phyloP scores from a whole-genome alignment of 306 rosid genomes.

The Quercus parvula region DNA sequence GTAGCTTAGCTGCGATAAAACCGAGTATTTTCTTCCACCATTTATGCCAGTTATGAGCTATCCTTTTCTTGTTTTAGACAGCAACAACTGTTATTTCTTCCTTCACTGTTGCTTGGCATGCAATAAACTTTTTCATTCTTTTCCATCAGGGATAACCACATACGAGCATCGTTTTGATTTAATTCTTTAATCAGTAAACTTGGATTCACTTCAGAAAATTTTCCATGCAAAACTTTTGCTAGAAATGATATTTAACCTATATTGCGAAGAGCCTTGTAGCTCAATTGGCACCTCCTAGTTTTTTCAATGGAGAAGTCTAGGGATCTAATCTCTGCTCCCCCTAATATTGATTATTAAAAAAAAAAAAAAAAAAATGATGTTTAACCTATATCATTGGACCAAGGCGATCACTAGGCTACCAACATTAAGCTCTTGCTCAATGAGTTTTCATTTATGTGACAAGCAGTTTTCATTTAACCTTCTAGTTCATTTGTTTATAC shows the following conservation, averaged over 20 bases:
- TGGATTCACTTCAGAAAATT: not conserved
- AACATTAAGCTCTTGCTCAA: not conserved
- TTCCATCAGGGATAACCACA: not conserved
- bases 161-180: not conserved
- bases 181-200: not conserved
- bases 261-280: too few relatives aligned
- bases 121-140: not conserved
- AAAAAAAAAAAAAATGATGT: not conserved
- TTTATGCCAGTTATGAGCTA: not conserved
- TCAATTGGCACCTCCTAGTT: too few relatives aligned
- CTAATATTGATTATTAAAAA: too few relatives aligned
- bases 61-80: not conserved
- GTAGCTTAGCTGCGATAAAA: not conserved
- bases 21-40: not conserved
- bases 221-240: not conserved
- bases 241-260: not conserved
- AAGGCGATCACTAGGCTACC: not conserved
- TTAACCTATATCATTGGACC: not conserved
- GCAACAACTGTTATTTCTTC: not conserved
- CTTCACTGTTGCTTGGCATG: not conserved
- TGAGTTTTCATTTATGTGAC: not conserved
- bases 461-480: not conserved
- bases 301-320: too few relatives aligned
- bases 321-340: too few relatives aligned
- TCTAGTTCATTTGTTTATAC: slow-evolving; percentile 14